phyloP scores from a whole-genome alignment of 2,329 filamentous ascomycete genomes.

The Apiospora rasikravindrae region DNA sequence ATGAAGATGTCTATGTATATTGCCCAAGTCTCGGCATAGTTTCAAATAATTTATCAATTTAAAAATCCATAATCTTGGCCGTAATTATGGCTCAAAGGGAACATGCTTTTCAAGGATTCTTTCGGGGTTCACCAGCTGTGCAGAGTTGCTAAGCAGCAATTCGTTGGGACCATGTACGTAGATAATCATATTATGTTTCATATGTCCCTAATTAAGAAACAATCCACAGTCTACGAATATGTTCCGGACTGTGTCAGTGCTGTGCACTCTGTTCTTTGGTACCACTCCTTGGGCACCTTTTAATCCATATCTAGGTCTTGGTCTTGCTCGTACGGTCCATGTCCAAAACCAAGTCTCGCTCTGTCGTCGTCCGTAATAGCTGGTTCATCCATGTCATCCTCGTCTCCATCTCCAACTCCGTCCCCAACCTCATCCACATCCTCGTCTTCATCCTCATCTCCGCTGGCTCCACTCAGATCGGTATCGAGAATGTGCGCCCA shows the following conservation, averaged over 20 bases:
- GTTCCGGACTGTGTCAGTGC: neutral
- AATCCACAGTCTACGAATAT: no score
- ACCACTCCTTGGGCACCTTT: neutral
- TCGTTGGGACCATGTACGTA: neutral
- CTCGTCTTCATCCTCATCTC: conserved; percentile 25
- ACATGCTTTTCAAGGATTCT: no score
- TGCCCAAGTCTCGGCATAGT: no score
- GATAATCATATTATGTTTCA: neutral
- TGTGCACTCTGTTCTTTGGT: no score
- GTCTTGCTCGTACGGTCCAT: neutral
- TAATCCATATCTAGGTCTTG: neutral
- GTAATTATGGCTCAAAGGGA: no score
- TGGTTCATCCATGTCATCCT: conserved; percentile 28
- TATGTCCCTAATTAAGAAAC: neutral
- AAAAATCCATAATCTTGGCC: no score
- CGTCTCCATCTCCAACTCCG: conserved; percentile 20
- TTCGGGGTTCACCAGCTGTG: neutral
- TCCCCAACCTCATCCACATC: conserved; percentile 30
- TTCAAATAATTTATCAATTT: no score
- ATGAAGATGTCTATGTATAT: no score
- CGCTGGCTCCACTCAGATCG: conserved; percentile 30
- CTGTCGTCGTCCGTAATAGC: conserved; percentile 15
- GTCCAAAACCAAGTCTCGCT: neutral
- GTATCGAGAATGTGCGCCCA: conserved; percentile 38
- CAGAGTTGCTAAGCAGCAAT: neutral